Evolutionary conservation across 345 rosid genomes (phyloP), one percentile per base, ranked within the genome.

Genomic region (Hirschfeldia incana): DNA sequence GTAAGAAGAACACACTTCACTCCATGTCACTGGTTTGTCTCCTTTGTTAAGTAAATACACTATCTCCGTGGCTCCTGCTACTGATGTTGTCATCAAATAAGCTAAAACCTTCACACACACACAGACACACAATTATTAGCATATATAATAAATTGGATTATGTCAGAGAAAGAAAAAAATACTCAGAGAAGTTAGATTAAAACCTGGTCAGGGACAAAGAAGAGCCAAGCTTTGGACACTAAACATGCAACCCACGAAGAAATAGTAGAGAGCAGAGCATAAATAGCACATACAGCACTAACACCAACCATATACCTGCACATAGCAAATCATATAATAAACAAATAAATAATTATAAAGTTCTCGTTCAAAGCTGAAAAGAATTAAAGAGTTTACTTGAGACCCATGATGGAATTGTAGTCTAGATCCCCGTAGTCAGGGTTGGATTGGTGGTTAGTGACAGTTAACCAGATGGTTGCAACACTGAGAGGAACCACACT

Each of bases 181-280:
- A 37, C n/a, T 51, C 3, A 12, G 12, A 67, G 13, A 75, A 67
- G 39, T 68, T 28, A 64, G 34, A 73, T 11, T 44, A 65, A 73
- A 78, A 94, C 99, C 97, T 95, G 97, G 78, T 95, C 99, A 66
- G 94, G 85, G 83, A 90, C 64, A 76, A 93, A 95, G 87, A 91
- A 85, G 42, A 93, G 69, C 98, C 99, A 93, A 34, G 91, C 89
- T 87, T 83, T 89, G 72, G 87, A 33, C 53, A 76, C 89, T 12
- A 90, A 76, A 83, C 80, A 80, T 58, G 64, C 64, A 89, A 92
- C 63, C 91, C 97, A 89, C 33, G 86, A 78, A 72, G 84, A 87
- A 8, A 85, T 11, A 51, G 81, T 82, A 33, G 97, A 89, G 69
- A 85, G 39, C 72, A 89, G 55, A 81, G 98, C 98, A 90, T 92